Conservation (phyloP, 2,329 filamentous ascomycete genomes). For the Botryotinia calthae region DNA sequence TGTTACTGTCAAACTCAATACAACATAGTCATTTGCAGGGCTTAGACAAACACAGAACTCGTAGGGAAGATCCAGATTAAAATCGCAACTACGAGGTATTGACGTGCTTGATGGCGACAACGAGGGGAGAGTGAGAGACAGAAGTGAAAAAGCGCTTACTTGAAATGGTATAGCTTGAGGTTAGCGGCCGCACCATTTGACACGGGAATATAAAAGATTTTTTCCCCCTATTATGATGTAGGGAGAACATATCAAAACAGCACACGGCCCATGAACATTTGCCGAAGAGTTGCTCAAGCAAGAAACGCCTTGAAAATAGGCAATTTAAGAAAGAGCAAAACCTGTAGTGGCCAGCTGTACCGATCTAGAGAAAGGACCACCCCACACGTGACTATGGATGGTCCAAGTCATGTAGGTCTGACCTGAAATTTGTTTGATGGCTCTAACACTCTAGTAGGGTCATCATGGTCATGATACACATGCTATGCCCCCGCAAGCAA, state of each 20-base stretch:
- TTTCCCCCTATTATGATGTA: not conserved
- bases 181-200: not conserved
- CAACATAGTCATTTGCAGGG: not conserved
- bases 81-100: too few relatives aligned
- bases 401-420: conserved; percentile 12
- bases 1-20: not conserved
- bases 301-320: not conserved
- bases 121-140: not conserved
- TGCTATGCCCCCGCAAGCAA: conserved; percentile 37
- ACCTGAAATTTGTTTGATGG: not conserved
- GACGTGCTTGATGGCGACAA: not conserved
- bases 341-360: conserved; percentile 9
- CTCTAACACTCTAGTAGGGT: conserved; percentile 14
- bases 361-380: conserved; percentile 4
- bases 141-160: not conserved
- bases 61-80: not conserved
- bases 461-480: conserved; percentile 36
- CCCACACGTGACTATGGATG: conserved; percentile 21
- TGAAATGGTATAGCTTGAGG: not conserved
- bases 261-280: conserved; percentile 8
- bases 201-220: not conserved
- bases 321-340: not conserved
- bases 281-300: not conserved
- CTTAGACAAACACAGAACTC: not conserved
- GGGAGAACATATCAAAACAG: not conserved